Evolutionary conservation across 1,284 basidiomycete species (phyloP).

Genomic region (Sparassis latifolia): DNA sequence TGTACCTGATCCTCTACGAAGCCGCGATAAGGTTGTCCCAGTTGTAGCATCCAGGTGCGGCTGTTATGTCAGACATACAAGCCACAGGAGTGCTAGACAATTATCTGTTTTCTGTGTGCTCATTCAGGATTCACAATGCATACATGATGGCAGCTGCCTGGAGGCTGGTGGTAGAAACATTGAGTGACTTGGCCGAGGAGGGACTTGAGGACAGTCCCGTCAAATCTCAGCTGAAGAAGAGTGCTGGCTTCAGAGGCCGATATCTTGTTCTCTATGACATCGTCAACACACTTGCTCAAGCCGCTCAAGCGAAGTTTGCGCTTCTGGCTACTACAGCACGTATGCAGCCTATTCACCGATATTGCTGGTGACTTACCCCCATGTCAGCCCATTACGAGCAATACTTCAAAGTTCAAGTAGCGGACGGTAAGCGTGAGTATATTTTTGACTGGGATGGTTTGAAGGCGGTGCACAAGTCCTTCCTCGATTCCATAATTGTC

Average conservation of each 20-base stretch:
- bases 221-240: slow-evolving; percentile 42
- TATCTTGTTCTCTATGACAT: slow-evolving; percentile 64
- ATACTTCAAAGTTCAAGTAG: slow-evolving; percentile 52
- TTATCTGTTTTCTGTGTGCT: background rate
- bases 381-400: slow-evolving; percentile 53
- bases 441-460: slow-evolving; percentile 58
- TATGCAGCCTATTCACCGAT: slow-evolving; percentile 27
- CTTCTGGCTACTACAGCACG: slow-evolving; percentile 58
- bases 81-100: background rate
- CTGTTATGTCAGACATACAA: background rate
- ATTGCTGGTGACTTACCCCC: background rate
- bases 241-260: slow-evolving; percentile 42
- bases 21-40: slow-evolving; percentile 46
- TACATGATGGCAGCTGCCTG: slow-evolving; percentile 74
- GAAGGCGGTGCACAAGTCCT: slow-evolving; percentile 59
- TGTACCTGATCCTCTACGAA: slow-evolving; percentile 28
- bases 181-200: slow-evolving; percentile 44
- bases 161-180: slow-evolving; percentile 53
- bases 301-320: slow-evolving; percentile 56
- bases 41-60: slow-evolving; percentile 53
- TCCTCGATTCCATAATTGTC: slow-evolving; percentile 73
- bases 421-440: slow-evolving; percentile 38
- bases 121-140: slow-evolving; percentile 61
- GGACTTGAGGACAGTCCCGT: slow-evolving; percentile 49
- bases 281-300: slow-evolving; percentile 48